Evolutionary conservation across 2,329 filamentous ascomycete species (phyloP), one percentile per base, ranked within the genome.

Genomic region (Drechslerella dactyloides): DNA sequence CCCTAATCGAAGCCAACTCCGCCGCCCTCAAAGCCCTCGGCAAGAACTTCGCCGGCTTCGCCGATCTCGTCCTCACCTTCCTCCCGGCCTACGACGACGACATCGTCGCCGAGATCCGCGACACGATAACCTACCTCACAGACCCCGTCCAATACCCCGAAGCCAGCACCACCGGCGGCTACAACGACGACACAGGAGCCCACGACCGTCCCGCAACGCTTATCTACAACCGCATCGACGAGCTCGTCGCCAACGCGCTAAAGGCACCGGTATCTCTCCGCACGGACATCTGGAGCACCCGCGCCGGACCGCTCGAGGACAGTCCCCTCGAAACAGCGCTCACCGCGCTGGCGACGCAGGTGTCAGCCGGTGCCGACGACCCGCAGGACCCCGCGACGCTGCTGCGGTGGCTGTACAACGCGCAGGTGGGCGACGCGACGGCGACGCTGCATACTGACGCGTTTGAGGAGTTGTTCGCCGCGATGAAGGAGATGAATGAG

Each of bases 31-130:
- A n/a, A 19, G 13, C 30, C 13, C 33, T 63, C 37, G 46, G 52
- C 33, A 13, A 44, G 21, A n/a, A 21, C 8, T 44, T 69, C 19
- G 30, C 23, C 53, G 11, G 46, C n/a, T 35, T 61, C 48, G 53
- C 54, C 3, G 53, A 53, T 2, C 21, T 57, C 17, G 24, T 58
- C 3, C 17, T 59, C 11, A 30, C 21, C 15, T 35, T 53, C n/a
- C 33, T 66, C 37, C 33, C 35, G n/a, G 37, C 51, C 24, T 69
- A 63, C 46, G 44, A 62, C 15, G 42, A 52, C 11, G 65, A 69
- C 33, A 40, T 55, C 54, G 46, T 63, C 35, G 40, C 53, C 52
- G 48, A 50, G 4, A 42, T 69, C 5, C 40, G 52, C 7, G 15
- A 33, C 1, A 44, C 21, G 17, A 35, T 62, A 17, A 13, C 19